A percentile compares a stretch with the other conserved stretches of the same genome.
Evolutionary conservation across 2,329 filamentous ascomycete genomes (phyloP).

Genomic region (Neofusicoccum sp.): DNA sequence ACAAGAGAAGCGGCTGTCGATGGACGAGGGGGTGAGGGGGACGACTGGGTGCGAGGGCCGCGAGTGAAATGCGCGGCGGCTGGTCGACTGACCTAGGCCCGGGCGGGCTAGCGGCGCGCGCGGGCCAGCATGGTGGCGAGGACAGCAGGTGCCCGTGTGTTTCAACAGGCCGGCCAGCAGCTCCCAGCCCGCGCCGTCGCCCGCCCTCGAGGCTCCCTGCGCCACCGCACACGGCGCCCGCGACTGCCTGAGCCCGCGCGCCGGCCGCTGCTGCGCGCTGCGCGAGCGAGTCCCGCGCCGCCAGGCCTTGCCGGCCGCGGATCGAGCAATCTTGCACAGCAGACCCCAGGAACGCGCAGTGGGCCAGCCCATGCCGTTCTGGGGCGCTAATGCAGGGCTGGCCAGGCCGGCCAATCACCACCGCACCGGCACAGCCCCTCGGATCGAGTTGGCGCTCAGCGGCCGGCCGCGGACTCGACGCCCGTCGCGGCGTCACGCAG

Average conservation of each 20-base stretch:
- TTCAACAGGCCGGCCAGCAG: slow-evolving; percentile 1
- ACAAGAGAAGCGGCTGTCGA: slow-evolving; percentile 10
- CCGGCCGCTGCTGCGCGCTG: background rate
- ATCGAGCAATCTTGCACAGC: slow-evolving; percentile 9
- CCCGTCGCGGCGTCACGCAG: background rate
- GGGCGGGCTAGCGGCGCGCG: background rate
- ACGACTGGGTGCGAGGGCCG: background rate
- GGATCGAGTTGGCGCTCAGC: slow-evolving; percentile 7
- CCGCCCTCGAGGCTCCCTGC: slow-evolving; percentile 11
- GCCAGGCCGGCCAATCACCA: background rate
- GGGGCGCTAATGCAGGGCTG: slow-evolving; percentile 12
- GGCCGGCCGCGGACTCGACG: background rate
- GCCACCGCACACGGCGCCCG: background rate
- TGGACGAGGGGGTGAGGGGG: slow-evolving; percentile 1
- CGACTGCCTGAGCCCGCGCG: background rate
- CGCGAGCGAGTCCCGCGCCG: no score
- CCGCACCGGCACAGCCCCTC: slow-evolving; percentile 3
- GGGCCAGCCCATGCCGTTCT: background rate
- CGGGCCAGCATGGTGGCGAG: background rate
- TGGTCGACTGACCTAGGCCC: background rate
- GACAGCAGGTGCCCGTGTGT: background rate
- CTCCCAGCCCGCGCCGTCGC: background rate
- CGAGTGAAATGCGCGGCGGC: background rate
- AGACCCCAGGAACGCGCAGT: slow-evolving; percentile 1
- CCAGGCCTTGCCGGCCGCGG: background rate